Percentiles rank a stretch among this genome's conserved stretches.
phyloP scores from a whole-genome alignment of 2,329 filamentous ascomycete genomes.

The Microsporum canis region DNA sequence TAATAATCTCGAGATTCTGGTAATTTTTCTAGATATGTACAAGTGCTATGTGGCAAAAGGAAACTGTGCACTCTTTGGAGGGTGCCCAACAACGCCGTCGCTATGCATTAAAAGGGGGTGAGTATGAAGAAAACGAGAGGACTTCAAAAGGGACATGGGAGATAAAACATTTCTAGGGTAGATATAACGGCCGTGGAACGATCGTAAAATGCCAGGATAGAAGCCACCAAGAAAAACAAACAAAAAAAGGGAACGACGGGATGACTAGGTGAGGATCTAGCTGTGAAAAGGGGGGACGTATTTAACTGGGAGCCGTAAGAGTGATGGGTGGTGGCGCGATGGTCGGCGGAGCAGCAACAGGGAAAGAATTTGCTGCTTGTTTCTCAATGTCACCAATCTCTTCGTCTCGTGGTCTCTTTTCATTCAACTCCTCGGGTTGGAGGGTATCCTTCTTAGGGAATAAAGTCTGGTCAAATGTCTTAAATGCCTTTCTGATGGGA shows the following conservation, averaged over 20 bases:
- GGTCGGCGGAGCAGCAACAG: slow-evolving; percentile 25
- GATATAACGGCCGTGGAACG: not conserved
- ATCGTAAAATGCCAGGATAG: not conserved
- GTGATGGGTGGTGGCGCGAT: slow-evolving; percentile 28
- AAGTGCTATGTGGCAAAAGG: not conserved
- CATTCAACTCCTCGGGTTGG: slow-evolving; percentile 13
- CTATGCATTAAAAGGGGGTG: slow-evolving; percentile 5
- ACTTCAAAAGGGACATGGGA: not conserved
- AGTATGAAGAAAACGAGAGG: not conserved
- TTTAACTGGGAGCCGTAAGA: slow-evolving; percentile 25
- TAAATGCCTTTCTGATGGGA: slow-evolving; percentile 21
- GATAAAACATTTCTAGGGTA: not conserved
- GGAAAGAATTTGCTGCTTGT: slow-evolving; percentile 14
- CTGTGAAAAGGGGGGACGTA: not conserved
- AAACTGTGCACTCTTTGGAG: not conserved
- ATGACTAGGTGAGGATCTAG: not conserved
- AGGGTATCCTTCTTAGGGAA: slow-evolving; percentile 10
- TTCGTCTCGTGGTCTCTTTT: slow-evolving; percentile 10
- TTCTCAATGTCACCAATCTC: slow-evolving; percentile 10
- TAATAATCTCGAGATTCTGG: not conserved
- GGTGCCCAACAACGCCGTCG: not conserved
- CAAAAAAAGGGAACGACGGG: not conserved
- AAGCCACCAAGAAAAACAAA: not conserved
- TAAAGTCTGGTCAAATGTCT: slow-evolving; percentile 15
- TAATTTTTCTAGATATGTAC: not conserved